phyloP scores from a whole-genome alignment of 2,329 filamentous ascomycete genomes.

The Lomentospora prolificans region DNA sequence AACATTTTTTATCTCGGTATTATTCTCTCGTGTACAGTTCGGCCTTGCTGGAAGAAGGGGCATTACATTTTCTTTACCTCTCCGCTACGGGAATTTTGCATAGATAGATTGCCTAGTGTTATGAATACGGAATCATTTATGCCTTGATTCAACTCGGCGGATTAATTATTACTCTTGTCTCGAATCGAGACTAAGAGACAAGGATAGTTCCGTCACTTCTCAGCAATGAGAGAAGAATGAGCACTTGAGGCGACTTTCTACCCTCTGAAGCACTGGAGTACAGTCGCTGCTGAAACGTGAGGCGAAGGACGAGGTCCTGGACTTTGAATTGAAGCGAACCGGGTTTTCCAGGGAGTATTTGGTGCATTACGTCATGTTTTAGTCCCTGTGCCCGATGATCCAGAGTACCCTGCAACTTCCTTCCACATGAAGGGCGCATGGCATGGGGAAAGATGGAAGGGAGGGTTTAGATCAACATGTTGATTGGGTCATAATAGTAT shows the following conservation, averaged over 20 bases:
- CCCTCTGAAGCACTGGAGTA: no score
- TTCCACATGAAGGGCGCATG: not conserved
- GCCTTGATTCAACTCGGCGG: not conserved
- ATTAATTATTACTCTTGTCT: no score
- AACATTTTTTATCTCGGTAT: not conserved
- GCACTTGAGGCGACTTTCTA: no score
- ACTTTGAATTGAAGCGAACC: no score
- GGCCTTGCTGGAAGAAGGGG: not conserved
- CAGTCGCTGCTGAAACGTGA: no score
- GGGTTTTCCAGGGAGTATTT: not conserved
- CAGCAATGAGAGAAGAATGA: no score
- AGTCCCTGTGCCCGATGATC: no score
- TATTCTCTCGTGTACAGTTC: not conserved
- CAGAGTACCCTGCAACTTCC: not conserved
- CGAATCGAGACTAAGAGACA: no score
- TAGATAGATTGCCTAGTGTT: constrained; percentile 1
- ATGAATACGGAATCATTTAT: not conserved
- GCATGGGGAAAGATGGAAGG: not conserved
- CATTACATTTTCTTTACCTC: not conserved
- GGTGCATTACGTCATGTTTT: not conserved
- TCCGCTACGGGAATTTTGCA: not conserved
- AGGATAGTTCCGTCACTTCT: not conserved
- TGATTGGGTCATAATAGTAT: not conserved
- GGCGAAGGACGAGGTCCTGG: no score
- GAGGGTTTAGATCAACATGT: not conserved